These are phyloP conservation scores for Geotrichum fermentans DNA, from an alignment of 1,139 yeast genomes.

Conservation along the genomic window DNA sequence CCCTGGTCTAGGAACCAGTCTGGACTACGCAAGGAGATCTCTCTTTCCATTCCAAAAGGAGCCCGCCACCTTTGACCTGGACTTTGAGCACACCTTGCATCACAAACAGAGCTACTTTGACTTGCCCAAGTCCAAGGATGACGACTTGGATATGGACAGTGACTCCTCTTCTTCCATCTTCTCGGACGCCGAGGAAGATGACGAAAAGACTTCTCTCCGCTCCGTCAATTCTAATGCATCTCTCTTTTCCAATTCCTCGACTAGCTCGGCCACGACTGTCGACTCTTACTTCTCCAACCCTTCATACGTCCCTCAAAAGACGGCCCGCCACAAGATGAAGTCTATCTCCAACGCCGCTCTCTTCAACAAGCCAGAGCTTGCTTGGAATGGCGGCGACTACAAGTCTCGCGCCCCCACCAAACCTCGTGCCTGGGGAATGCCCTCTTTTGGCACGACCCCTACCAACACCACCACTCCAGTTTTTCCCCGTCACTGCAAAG, in stretches of 20 bases:
- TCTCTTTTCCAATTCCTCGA: conserved; percentile 4
- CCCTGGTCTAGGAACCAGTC: background rate
- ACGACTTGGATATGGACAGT: conserved; percentile 15
- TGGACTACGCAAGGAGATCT: background rate
- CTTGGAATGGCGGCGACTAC: background rate
- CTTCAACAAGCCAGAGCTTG: conserved; percentile 14
- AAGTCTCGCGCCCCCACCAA: conserved; percentile 1
- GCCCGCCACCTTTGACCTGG: conserved; percentile 3
- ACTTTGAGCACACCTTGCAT: conserved; percentile 4
- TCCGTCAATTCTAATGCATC: conserved; percentile 7
- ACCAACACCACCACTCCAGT: conserved; percentile 19
- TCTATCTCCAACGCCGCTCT: conserved; percentile 9
- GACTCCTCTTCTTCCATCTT: conserved; percentile 9
- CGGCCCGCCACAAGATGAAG: conserved; percentile 7
- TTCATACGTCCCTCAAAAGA: conserved; percentile 8
- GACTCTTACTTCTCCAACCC: conserved; percentile 13
- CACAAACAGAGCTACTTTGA: conserved; percentile 7
- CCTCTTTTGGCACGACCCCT: conserved; percentile 1
- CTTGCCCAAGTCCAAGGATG: conserved; percentile 1
- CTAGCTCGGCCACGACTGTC: conserved; percentile 8
- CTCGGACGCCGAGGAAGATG: conserved; percentile 10
- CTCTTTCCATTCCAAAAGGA: conserved; percentile 1
- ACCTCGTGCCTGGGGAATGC: conserved; percentile 8
- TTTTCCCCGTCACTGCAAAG: conserved; percentile 32
- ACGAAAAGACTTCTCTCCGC: conserved; percentile 12